Base-by-base conservation (phyloP, 768 basidiomycete species). In the Cystofilobasidium macerans region DNA sequence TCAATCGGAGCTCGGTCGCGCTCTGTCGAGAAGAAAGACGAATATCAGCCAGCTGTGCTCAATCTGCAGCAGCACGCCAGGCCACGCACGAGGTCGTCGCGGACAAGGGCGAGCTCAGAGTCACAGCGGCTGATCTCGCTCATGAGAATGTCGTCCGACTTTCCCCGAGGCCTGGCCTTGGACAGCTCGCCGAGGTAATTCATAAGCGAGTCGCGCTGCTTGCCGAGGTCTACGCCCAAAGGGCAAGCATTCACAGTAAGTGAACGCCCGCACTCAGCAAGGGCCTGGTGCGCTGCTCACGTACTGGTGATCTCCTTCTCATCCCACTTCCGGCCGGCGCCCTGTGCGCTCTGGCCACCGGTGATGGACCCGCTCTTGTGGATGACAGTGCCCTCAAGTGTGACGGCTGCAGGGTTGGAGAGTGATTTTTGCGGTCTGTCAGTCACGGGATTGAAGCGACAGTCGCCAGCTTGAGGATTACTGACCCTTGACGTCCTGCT, bases 341-440 rank as follows among this genome's bases (percentile, higher is more conserved):
- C 81, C 69, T 86, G 85, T 0, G 86, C 82, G 71, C 89, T 89
- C 57, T 84, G 81, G 32, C 95, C 95, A 78, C 95, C 95, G 38
- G 95, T 99, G 73, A 99, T 98, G 56, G 94, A 78, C 68, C 95
- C 95, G 70, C 89, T 92, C 79, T 93, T 93, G 76, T 99, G 95
- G 56, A 99, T 97, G 68, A 99, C 80, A 3, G 93, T 98, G 0
- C 95, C 95, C 51, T 98, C 93, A 48, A 99, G 79, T 0, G 95
- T 95, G 26, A 99, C 95, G 67, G 93, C 95, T 47, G 30, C 18
- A 40, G 8, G 47, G n/a, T n/a, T n/a, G n/a, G n/a, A n/a, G n/a
- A n/a, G n/a, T n/a, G n/a, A n/a, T n/a, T n/a, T n/a, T n/a, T n/a
- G n/a, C n/a, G n/a, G n/a, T 24, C 36, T 47, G 36, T 26, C 48